Evolutionary conservation across 495 filamentous ascomycete genomes (phyloP).

Genomic region (Talaromyces adpressus): DNA sequence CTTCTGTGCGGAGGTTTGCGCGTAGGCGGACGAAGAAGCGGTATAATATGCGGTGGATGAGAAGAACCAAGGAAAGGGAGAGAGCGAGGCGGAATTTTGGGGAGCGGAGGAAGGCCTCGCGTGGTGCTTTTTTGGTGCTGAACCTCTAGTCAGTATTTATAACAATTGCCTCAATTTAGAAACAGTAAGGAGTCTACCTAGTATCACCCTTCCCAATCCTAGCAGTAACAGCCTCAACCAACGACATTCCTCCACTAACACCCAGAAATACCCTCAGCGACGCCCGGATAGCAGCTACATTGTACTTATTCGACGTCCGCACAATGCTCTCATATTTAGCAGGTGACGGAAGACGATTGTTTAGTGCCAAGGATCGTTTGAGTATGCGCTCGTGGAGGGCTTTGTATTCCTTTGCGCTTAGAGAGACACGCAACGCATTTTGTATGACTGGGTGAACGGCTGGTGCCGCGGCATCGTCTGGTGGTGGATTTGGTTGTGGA

Average conservation of each 20-base stretch:
- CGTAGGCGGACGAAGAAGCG: conserved; percentile 83
- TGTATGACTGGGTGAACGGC: conserved; percentile 34
- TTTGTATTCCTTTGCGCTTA: conserved; percentile 80
- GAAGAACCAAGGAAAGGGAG: conserved; percentile 73
- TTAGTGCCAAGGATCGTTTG: conserved; percentile 49
- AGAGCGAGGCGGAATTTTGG: conserved; percentile 71
- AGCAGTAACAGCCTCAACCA: conserved; percentile 51
- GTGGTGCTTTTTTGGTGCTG: conserved; percentile 29
- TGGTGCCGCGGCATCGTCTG: background rate
- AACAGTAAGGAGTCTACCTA: conserved; percentile 15
- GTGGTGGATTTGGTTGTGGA: background rate
- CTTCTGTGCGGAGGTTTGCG: conserved; percentile 63
- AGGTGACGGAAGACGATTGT: conserved; percentile 55
- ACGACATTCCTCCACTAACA: conserved; percentile 61
- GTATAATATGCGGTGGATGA: conserved; percentile 82
- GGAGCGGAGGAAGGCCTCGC: conserved; percentile 53
- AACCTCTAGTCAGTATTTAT: background rate
- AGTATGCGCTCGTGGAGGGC: conserved; percentile 71
- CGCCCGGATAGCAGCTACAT: conserved; percentile 69
- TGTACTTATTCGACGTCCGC: conserved; percentile 58
- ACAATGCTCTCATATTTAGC: conserved; percentile 44
- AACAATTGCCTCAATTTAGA: background rate
- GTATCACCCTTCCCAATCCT: conserved; percentile 32
- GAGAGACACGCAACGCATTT: conserved; percentile 74
- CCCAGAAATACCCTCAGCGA: conserved; percentile 70